These are phyloP conservation scores for Durusdinium trenchii DNA, from an alignment of 73 alveolate genomes.

Conservation along the genomic window DNA sequence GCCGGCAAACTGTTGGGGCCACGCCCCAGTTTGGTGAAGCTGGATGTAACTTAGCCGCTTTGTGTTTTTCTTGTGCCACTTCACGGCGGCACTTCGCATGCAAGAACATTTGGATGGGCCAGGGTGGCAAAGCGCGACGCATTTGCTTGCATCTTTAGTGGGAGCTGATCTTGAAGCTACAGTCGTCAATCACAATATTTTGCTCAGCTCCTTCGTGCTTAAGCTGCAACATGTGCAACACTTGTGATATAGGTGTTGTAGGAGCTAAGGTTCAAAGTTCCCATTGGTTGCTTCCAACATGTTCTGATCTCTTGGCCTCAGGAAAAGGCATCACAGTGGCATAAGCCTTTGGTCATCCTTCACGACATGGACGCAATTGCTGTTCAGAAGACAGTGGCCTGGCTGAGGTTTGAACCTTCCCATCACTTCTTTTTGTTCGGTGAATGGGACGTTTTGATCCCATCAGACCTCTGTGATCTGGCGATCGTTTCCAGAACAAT, in stretches of 20 bases:
- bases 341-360: background rate
- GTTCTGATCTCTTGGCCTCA: background rate
- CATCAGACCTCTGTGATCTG: too few relatives aligned
- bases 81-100: too few relatives aligned
- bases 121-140: slow-evolving; percentile 23
- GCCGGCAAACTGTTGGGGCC: background rate
- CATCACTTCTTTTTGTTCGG: too few relatives aligned
- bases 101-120: background rate
- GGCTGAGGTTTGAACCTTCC: too few relatives aligned
- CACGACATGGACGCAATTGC: background rate
- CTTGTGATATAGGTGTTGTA: background rate
- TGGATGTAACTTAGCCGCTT: background rate
- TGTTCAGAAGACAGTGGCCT: slow-evolving; percentile 38
- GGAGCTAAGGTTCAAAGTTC: background rate
- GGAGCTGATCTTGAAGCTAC: background rate
- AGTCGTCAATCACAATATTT: slow-evolving; percentile 32
- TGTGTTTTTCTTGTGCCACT: too few relatives aligned
- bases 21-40: background rate
- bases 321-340: slow-evolving; percentile 32
- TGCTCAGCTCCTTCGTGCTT: background rate
- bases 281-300: background rate
- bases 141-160: background rate
- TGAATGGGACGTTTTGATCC: too few relatives aligned
- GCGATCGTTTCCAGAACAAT: too few relatives aligned
- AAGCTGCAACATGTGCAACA: background rate